Evolutionary conservation across 2,329 filamentous ascomycete species (phyloP).

Genomic region (Scedosporium boydii): DNA sequence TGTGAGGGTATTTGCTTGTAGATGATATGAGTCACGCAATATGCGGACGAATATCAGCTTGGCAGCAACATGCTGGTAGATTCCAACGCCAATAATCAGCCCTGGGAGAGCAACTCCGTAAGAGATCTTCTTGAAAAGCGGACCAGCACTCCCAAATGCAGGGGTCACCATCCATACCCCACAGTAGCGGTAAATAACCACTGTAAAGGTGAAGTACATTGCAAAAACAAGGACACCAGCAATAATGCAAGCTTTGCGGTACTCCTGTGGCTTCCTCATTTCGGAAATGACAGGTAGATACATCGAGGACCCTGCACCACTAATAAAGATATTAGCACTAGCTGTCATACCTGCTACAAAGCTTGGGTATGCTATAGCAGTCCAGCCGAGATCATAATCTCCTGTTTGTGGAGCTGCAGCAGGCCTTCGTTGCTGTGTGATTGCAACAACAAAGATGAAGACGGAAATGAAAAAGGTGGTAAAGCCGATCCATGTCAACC

Average conservation of each 20-base stretch:
- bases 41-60: conserved; percentile 21
- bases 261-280: conserved; percentile 25
- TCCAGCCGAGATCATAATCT: conserved; percentile 43
- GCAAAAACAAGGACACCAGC: conserved; percentile 13
- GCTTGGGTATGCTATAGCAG: conserved; percentile 37
- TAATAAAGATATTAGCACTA: conserved; percentile 44
- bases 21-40: conserved; percentile 19
- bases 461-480: conserved; percentile 39
- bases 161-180: conserved; percentile 20
- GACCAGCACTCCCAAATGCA: conserved; percentile 17
- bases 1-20: conserved; percentile 15
- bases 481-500: conserved; percentile 31
- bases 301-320: conserved; percentile 39
- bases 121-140: conserved; percentile 20
- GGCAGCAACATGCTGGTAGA: conserved; percentile 10
- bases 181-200: conserved; percentile 22
- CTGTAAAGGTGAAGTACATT: conserved; percentile 19
- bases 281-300: conserved; percentile 50
- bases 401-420: conserved; percentile 45
- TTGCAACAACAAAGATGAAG: conserved; percentile 19
- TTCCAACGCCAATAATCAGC: conserved; percentile 9
- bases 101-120: conserved; percentile 21
- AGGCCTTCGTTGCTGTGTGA: conserved; percentile 32
- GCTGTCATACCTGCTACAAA: conserved; percentile 46
- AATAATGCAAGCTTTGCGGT: conserved; percentile 13